A percentile compares a stretch with the other conserved stretches of the same genome.
Evolutionary conservation across 768 basidiomycete species (phyloP).

Genomic region (Leccinum ochraceum): DNA sequence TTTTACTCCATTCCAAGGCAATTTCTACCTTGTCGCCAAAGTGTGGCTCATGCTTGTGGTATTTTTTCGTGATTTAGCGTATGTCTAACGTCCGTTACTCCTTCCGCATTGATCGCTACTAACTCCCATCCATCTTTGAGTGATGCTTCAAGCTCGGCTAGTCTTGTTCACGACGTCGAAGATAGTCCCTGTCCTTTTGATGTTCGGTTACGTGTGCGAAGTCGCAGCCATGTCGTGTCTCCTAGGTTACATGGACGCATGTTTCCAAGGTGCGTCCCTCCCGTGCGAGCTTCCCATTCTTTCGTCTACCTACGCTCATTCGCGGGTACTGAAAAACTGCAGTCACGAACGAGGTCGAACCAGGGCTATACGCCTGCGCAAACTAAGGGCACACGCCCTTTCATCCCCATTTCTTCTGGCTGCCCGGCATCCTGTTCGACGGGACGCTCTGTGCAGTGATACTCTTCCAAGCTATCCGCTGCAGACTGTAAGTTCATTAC

Average conservation of each 20-base stretch:
- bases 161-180: slow-evolving; percentile 11
- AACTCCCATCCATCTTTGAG: slow-evolving; percentile 2
- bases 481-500: not conserved
- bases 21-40: slow-evolving; percentile 6
- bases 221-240: slow-evolving; percentile 7
- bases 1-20: slow-evolving; percentile 3
- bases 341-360: slow-evolving; percentile 13
- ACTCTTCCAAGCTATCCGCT: slow-evolving; percentile 5
- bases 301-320: not conserved
- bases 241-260: slow-evolving; percentile 1
- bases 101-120: not conserved
- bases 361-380: slow-evolving; percentile 7
- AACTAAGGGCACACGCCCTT: not conserved
- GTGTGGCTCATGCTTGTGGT: slow-evolving; percentile 1
- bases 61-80: slow-evolving; percentile 6
- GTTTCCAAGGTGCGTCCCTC: slow-evolving; percentile 5
- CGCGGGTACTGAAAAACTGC: not conserved
- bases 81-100: not conserved
- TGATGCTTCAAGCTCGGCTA: slow-evolving; percentile 17
- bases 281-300: not conserved
- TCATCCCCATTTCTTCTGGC: slow-evolving; percentile 9
- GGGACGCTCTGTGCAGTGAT: slow-evolving; percentile 10
- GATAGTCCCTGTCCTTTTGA: slow-evolving; percentile 9
- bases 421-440: slow-evolving; percentile 13
- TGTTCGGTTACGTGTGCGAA: slow-evolving; percentile 10